These are phyloP conservation scores for Gossypium australe DNA, from an alignment of 345 rosid species.

Conservation along the genomic window DNA sequence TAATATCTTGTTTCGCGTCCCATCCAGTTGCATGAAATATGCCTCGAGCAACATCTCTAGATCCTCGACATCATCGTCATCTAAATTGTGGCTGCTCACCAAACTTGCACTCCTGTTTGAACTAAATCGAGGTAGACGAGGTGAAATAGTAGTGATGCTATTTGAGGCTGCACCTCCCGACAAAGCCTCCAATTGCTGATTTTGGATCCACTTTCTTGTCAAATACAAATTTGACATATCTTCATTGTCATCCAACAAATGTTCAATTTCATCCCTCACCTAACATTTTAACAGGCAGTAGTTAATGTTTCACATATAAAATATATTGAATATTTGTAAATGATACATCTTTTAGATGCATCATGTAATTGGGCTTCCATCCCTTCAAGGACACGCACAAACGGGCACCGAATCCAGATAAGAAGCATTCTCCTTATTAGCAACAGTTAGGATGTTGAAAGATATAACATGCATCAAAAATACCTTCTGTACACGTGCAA, in stretches of 20 bases:
- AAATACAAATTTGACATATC: slow-evolving; percentile 82
- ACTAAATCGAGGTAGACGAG: slow-evolving; percentile 37
- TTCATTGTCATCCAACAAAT: slow-evolving; percentile 78
- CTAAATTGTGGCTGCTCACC: slow-evolving; percentile 41
- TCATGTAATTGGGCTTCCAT: background rate
- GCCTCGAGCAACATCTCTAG: slow-evolving; percentile 93
- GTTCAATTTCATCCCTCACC: slow-evolving; percentile 95
- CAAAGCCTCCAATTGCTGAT: slow-evolving; percentile 65
- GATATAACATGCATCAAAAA: background rate
- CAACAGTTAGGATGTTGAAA: background rate
- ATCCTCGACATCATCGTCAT: slow-evolving; percentile 74
- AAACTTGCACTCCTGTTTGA: slow-evolving; percentile 64
- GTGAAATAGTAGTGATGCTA: slow-evolving; percentile 26
- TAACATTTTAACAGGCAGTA: slow-evolving; percentile 16
- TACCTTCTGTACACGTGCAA: slow-evolving; percentile 96
- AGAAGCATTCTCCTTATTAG: background rate
- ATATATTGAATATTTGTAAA: background rate
- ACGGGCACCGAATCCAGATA: background rate
- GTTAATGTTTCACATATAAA: background rate
- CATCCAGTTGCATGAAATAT: slow-evolving; percentile 92
- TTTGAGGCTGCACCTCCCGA: slow-evolving; percentile 43
- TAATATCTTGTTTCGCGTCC: slow-evolving; percentile 85
- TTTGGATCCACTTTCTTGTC: slow-evolving; percentile 75
- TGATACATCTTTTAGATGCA: background rate
- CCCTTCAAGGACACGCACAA: background rate